Conservation (phyloP, 2,329 filamentous ascomycete species). For the Arthrinium puccinioides region DNA sequence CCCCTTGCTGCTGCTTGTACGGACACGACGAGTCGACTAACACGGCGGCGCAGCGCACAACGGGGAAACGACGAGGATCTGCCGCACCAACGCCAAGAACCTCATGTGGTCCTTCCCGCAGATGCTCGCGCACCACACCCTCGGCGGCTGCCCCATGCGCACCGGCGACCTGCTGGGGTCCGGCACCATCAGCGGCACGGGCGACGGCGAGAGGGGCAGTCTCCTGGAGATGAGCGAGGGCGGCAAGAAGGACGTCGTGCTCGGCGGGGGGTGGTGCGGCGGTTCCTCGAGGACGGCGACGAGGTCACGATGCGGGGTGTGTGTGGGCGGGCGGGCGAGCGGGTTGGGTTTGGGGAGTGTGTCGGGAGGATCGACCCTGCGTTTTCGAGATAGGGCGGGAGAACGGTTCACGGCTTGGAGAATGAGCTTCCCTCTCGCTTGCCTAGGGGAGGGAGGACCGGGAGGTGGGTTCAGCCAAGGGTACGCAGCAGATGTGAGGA, state of each 20-base stretch:
- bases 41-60: conserved; percentile 28
- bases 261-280: conserved; percentile 30
- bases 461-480: too few relatives aligned
- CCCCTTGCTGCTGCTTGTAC: too few relatives aligned
- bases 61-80: conserved; percentile 48
- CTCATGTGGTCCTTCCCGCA: conserved; percentile 78
- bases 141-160: conserved; percentile 68
- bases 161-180: conserved; percentile 70
- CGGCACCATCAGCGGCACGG: conserved; percentile 59
- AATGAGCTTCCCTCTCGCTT: too few relatives aligned
- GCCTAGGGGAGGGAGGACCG: too few relatives aligned
- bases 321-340: conserved; percentile 23
- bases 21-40: conserved; percentile 5
- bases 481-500: too few relatives aligned
- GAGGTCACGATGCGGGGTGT: conserved; percentile 31
- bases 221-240: conserved; percentile 37
- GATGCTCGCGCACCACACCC: conserved; percentile 73
- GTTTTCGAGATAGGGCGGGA: conserved; percentile 1
- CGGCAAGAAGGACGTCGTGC: conserved; percentile 34
- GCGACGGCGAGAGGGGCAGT: conserved; percentile 29
- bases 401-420: too few relatives aligned
- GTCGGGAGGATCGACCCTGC: conserved; percentile 21
- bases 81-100: conserved; percentile 54
- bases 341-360: conserved; percentile 38
- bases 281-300: conserved; percentile 40